phyloP scores from a whole-genome alignment of 139 green algal species.

The Coelastrella sp. region DNA sequence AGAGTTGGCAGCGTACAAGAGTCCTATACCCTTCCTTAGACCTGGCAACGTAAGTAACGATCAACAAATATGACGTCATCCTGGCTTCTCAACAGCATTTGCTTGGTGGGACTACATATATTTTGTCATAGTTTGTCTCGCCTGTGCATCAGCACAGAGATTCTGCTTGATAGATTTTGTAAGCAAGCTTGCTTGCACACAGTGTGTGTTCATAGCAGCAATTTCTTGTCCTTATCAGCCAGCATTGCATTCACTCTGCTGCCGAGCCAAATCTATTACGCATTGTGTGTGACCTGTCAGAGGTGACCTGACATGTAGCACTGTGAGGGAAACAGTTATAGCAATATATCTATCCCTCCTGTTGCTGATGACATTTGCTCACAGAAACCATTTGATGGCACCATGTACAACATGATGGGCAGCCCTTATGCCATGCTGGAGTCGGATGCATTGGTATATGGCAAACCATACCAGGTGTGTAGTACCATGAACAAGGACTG shows the following conservation, averaged over 20 bases:
- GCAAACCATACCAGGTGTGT: constrained; percentile 42
- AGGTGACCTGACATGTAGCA: too few relatives aligned
- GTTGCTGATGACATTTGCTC: background rate
- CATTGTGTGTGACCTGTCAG: too few relatives aligned
- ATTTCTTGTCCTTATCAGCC: too few relatives aligned
- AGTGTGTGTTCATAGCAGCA: too few relatives aligned
- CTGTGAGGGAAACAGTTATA: too few relatives aligned
- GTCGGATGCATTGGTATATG: constrained; percentile 52
- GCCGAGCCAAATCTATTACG: too few relatives aligned
- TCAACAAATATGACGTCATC: background rate
- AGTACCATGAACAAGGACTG: background rate
- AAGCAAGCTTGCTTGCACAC: too few relatives aligned
- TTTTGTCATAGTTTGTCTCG: too few relatives aligned
- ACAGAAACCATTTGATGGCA: constrained; percentile 60
- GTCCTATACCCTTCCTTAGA: constrained; percentile 77
- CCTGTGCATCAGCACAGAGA: too few relatives aligned
- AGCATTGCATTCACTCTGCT: too few relatives aligned
- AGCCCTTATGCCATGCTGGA: constrained; percentile 71
- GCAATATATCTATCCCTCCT: background rate
- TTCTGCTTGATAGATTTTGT: too few relatives aligned
- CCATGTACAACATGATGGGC: constrained; percentile 67
- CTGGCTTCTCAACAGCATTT: too few relatives aligned
- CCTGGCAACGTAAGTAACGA: constrained; percentile 58
- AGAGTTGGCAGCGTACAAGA: constrained; percentile 84
- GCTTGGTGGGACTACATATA: background rate